Evolutionary conservation across 805 yeast genomes (phyloP), one percentile per base, ranked within the genome.

Genomic region (Yamadazyma kitorensis): DNA sequence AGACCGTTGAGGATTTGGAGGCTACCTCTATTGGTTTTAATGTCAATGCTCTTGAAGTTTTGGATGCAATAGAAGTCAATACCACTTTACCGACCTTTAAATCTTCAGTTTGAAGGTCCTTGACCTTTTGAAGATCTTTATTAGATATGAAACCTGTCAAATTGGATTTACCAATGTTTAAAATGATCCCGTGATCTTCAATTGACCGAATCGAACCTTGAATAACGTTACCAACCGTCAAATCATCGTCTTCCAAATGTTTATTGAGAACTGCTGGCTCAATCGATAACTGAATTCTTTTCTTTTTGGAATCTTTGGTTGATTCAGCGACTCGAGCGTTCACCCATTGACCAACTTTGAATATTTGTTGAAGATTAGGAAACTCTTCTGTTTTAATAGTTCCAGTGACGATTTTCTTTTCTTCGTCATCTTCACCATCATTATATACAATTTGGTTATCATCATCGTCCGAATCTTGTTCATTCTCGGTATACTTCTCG

Each of bases 131-230:
- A 32, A 83, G 59, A 38, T 82, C 91, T 45, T 81, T 82, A 44
- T 76, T 80, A 2, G 94, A 73, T 30, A 89, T 65, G 57, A 91
- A 89, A 1, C 95, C 96, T 18, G 77, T 63, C 6, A 72, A 37
- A 5, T 70, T 74, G 32, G 71, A 54, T 26, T 42, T 50, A 21
- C 97, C 97, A 24, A 83, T 57, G 47, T 81, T 82, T 27, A 91
- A 61, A 37, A 86, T 76, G 16, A 79, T 74, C 61, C 98, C 98
- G 55, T 87, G 96, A 55, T 93, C 99, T 69, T 93, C 98, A 16
- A 86, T 61, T 29, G 94, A 82, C 41, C 70, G 72, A 15, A 93
- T 78, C 2, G 86, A 69, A 16, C 80, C 89, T 60, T 93, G 98
- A 2, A 93, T 53, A 4, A 82, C 53, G 39, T 75, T 68, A 27